A percentile compares a stretch with the other conserved stretches of the same genome.
phyloP scores from a whole-genome alignment of 345 rosid species.

The Psidium guajava region DNA sequence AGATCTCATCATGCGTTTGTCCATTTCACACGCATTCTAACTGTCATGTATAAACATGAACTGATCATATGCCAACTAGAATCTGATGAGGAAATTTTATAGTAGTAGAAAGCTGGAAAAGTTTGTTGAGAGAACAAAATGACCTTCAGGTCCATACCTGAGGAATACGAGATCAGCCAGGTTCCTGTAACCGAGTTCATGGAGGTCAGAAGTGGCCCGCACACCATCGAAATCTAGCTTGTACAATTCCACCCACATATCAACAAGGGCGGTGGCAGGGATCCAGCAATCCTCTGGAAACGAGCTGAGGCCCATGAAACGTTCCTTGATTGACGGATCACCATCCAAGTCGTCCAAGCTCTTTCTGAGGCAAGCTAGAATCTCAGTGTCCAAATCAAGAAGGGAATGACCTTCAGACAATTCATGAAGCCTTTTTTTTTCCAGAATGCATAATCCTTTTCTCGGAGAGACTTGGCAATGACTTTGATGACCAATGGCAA shows the following conservation, averaged over 20 bases:
- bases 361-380: slow-evolving; percentile 27
- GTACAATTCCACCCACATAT: slow-evolving; percentile 44
- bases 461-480: slow-evolving; percentile 34
- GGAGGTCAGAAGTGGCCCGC: slow-evolving; percentile 15
- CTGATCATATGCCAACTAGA: not conserved
- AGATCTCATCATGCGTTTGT: not conserved
- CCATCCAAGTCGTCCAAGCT: slow-evolving; percentile 26
- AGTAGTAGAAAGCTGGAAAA: not conserved
- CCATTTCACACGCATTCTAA: not conserved
- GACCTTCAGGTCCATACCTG: slow-evolving; percentile 11
- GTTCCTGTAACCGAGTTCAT: slow-evolving; percentile 24
- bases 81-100: not conserved
- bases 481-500: slow-evolving; percentile 43
- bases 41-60: not conserved
- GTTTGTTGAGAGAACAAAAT: not conserved
- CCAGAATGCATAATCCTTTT: slow-evolving; percentile 20
- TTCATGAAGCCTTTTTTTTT: slow-evolving; percentile 5
- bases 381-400: slow-evolving; percentile 4
- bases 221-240: slow-evolving; percentile 10
- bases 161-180: slow-evolving; percentile 21
- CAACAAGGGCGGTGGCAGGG: slow-evolving; percentile 31
- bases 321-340: slow-evolving; percentile 14
- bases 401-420: slow-evolving; percentile 19
- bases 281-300: slow-evolving; percentile 52
- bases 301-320: slow-evolving; percentile 45